phyloP scores from a whole-genome alignment of 2,329 filamentous ascomycete genomes.

The Fusarium succisae region DNA sequence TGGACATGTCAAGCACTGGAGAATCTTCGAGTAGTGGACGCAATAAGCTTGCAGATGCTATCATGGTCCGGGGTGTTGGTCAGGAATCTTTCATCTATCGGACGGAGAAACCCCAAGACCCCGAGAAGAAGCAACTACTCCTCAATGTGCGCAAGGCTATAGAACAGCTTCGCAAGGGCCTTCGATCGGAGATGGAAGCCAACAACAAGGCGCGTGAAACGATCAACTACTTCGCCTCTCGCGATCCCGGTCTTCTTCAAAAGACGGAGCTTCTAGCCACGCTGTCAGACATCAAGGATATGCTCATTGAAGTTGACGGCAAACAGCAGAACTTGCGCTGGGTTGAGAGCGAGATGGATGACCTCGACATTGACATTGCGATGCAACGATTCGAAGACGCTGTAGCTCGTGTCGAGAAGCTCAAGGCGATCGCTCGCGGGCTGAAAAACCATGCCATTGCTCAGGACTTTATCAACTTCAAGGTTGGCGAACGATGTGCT shows the following conservation, averaged over 20 bases:
- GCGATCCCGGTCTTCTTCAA: constrained; percentile 79
- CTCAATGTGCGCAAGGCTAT: constrained; percentile 92
- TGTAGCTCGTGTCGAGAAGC: constrained; percentile 83
- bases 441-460: constrained; percentile 88
- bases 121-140: constrained; percentile 82
- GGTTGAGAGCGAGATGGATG: constrained; percentile 95
- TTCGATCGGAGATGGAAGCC: constrained; percentile 87
- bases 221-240: constrained; percentile 84
- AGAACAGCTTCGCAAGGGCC: constrained; percentile 86
- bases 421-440: constrained; percentile 80
- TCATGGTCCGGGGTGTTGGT: constrained; percentile 87
- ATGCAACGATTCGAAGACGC: constrained; percentile 88
- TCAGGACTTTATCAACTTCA: constrained; percentile 91
- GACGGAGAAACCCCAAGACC: constrained; percentile 81
- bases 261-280: constrained; percentile 84
- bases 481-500: constrained; percentile 84
- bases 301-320: constrained; percentile 94
- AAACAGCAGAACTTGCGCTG: constrained; percentile 96
- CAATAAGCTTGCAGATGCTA: constrained; percentile 80
- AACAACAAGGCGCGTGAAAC: constrained; percentile 85
- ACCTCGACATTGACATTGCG: constrained; percentile 94
- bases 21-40: constrained; percentile 60
- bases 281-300: constrained; percentile 81
- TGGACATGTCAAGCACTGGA: constrained; percentile 79
- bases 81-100: constrained; percentile 95